Conservation (phyloP, 768 basidiomycete genomes). For the Leucocoprinus leucothites region DNA sequence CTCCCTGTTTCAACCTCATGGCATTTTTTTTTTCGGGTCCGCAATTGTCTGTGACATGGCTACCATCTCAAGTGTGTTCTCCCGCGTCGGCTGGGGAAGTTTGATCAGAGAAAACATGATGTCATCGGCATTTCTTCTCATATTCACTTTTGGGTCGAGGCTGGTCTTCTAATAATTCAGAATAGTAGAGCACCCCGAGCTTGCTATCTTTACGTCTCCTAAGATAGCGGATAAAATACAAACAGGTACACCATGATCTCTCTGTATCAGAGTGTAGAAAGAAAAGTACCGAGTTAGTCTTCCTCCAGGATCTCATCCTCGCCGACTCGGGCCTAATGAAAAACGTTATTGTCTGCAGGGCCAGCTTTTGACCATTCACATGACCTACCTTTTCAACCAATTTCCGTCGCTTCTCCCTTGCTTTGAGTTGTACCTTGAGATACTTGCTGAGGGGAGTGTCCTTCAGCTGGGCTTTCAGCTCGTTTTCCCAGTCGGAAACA, state of each 20-base stretch:
- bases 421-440: constrained; percentile 77
- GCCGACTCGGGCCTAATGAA: constrained; percentile 60
- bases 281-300: constrained; percentile 16
- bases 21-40: not conserved
- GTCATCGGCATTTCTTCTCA: not conserved
- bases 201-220: not conserved
- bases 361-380: not conserved
- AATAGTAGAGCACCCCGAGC: not conserved
- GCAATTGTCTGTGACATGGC: not conserved
- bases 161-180: not conserved
- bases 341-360: constrained; percentile 2
- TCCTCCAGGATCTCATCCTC: constrained; percentile 68
- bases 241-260: not conserved
- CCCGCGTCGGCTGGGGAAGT: not conserved
- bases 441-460: constrained; percentile 82
- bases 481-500: constrained; percentile 72
- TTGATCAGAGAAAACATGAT: not conserved
- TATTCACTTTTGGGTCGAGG: too few species aligned
- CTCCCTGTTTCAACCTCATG: not conserved
- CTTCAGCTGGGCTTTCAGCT: constrained; percentile 51
- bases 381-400: constrained; percentile 68
- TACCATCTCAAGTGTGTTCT: not conserved
- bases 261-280: not conserved
- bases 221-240: not conserved
- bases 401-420: constrained; percentile 67